These are phyloP conservation scores for Triangularia verruculosa DNA, from an alignment of 2,329 filamentous ascomycete species.

Conservation along the genomic window DNA sequence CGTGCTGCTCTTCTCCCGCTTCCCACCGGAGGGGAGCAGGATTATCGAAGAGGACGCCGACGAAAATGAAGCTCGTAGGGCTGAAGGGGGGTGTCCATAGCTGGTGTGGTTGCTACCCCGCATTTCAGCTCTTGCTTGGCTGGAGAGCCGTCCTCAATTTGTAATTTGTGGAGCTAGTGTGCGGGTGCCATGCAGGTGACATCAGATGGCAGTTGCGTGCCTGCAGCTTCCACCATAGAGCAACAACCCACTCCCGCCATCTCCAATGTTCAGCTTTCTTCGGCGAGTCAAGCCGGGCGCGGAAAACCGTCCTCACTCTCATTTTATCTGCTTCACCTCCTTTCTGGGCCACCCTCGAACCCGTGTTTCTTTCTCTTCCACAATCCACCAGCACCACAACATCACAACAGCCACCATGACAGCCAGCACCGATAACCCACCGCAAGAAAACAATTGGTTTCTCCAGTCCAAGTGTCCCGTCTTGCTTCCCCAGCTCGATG, in stretches of 20 bases:
- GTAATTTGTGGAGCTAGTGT: background rate
- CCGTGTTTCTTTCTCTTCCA: background rate
- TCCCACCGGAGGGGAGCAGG: constrained; percentile 39
- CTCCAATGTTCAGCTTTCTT: background rate
- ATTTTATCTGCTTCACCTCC: background rate
- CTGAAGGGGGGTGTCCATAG: background rate
- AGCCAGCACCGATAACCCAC: background rate
- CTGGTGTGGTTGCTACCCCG: background rate
- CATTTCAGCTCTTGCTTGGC: background rate
- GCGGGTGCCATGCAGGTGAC: background rate
- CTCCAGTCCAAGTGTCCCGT: constrained; percentile 40
- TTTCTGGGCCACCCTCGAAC: too few relatives aligned
- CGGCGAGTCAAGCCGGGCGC: background rate
- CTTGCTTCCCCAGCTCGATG: constrained; percentile 37
- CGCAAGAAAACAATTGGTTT: constrained; percentile 36
- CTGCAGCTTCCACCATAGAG: background rate
- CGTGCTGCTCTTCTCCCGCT: constrained; percentile 42
- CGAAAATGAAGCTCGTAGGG: background rate
- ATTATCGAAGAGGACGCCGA: constrained; percentile 31
- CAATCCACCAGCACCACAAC: background rate
- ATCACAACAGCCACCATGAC: background rate
- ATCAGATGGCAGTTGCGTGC: background rate
- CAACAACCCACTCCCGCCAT: too few relatives aligned
- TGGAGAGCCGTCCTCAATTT: background rate
- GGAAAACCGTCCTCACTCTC: background rate